Evolutionary conservation across 2,329 filamentous ascomycete species (phyloP), one percentile per base, ranked within the genome.

Genomic region (Beauveria varroae): DNA sequence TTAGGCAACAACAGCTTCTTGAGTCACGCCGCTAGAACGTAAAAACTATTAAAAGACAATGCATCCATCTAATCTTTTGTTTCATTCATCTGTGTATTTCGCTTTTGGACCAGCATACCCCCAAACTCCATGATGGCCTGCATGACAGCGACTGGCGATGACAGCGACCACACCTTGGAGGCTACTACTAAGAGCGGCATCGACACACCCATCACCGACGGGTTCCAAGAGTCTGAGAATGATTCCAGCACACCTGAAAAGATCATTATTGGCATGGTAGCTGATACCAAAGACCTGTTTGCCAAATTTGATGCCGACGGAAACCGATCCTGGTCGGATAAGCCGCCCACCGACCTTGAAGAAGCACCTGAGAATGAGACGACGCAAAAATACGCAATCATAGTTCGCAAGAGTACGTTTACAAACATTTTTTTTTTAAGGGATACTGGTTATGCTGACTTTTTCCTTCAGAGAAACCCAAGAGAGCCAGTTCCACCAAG

Each of bases 301-400:
- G 68, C 73, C 22, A 76, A 76, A 52, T 70, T 65, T 24, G 82
- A 85, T 67, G 72, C 77, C 12, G 72, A 77, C 51, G 82, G 81
- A 10, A 72, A 77, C 40, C 74, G 76, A 63, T 80, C 80, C 49
- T 86, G 84, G 84, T 79, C 80, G 8, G 78, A 81, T 59, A 78
- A 81, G 62, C 76, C 79, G 30, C 83, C 84, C 1, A 75, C 81
- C 53, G 79, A 84, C 64, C 73, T 83, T 3, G 76, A 79, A 51
- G 79, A 82, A 57, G 79, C 83, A 0, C 83, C 80, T 5, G 86
- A 88, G 67, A 84, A 86, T 64, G 79, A 81, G 20, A 79, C 85
- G 65, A 87, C 84, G 1, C 79, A 80, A 41, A 84, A 83, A 64
- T 88, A 81, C 67, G 85, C 86, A 2, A 74, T 87, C 54, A 73